phyloP scores from a whole-genome alignment of 768 basidiomycete species.

The Nidularia sp. region DNA sequence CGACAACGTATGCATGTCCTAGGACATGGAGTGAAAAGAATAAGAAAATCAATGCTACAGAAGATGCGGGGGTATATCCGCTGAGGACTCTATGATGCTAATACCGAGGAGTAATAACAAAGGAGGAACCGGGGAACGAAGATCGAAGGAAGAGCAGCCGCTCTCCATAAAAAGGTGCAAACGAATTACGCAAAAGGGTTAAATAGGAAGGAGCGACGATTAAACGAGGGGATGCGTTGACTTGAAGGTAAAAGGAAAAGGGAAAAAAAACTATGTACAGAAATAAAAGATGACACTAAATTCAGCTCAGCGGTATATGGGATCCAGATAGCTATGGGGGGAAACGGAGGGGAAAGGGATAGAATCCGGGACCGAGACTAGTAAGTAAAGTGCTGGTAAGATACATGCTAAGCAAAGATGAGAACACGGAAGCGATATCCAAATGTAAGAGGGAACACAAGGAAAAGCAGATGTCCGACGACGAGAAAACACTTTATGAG shows the following conservation, averaged over 20 bases:
- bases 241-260: not conserved
- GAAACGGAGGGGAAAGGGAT: conserved; percentile 13
- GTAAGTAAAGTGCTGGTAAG: conserved; percentile 20
- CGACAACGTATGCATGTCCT: not conserved
- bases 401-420: conserved; percentile 19
- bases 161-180: conserved; percentile 14
- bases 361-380: conserved; percentile 6
- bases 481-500: not conserved
- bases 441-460: conserved; percentile 1
- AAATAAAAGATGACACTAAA: not conserved
- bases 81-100: not conserved
- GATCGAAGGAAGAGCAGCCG: conserved; percentile 13
- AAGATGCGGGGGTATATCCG: conserved; percentile 2
- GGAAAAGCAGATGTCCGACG: conserved; percentile 8
- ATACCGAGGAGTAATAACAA: conserved; percentile 1
- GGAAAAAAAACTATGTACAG: not conserved
- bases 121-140: conserved; percentile 3
- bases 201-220: conserved; percentile 16
- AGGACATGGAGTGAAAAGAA: conserved; percentile 1
- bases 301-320: conserved; percentile 1
- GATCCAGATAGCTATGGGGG: conserved; percentile 8
- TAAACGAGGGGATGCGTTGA: conserved; percentile 10
- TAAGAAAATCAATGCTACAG: conserved; percentile 14
- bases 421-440: not conserved
- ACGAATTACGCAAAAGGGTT: conserved; percentile 5